Base-by-base conservation (phyloP, 371 early-diverging fungal genomes). In the Mycotypha africana region DNA sequence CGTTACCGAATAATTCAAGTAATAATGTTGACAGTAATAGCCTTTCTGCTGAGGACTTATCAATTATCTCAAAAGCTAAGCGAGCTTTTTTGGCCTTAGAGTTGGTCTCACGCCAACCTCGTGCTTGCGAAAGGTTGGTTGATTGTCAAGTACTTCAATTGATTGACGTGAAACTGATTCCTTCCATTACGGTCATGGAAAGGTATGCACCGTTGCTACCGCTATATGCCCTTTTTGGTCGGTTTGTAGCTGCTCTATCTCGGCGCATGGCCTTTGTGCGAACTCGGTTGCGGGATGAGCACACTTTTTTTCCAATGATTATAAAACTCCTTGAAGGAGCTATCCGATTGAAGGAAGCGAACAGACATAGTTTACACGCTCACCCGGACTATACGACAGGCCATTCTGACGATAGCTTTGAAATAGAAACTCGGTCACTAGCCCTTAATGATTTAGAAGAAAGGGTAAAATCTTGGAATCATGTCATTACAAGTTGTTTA, bases 191-290 rank as follows among this genome's bases (percentile, higher is more conserved):
- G 2, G 17, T 33, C 4, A 26, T 56, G 1, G 38, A 47, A 24
- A 20, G 33, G 22, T 35, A 48, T 4, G 6, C 42, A 12, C 38
- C 28, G 0, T 14, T 53, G 2, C 42, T 63, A 0, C 24, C 41
- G 4, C 26, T 67, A 4, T 63, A 63, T 32, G 58, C 56, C 0
- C 42, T 52, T 0, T 58, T 58, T 39, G 51, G 49, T 1, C 56
- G 50, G 0, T 53, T 60, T 26, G 45, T 67, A 21, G 60, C 68
- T 19, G 51, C 56, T 19, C 33, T 67, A 5, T 53, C 53, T 0
- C 42, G 47, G 8, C 49, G 51, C 2, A 58, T 55, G 4, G 68
- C 68, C 0, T 54, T 53, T 46, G 55, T 67, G 3, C 52, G 68
- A 4, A 48, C 52, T 0, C 47, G 49, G 10, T 23, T 67, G 0